Base-by-base conservation (phyloP, 306 rosid species). In the Pyrus betulifolia region DNA sequence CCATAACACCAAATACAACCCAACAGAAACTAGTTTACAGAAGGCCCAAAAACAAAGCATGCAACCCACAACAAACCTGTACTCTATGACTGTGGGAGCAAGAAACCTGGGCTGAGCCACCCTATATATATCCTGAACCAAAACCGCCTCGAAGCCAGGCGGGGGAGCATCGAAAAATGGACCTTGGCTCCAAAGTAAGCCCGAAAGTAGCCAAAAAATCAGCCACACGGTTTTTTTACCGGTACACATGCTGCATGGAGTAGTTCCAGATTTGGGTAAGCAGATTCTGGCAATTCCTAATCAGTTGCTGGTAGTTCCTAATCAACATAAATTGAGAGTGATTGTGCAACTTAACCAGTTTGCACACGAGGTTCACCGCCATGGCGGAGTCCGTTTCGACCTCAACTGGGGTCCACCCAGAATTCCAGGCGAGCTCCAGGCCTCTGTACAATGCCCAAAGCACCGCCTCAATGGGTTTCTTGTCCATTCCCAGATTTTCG, bases 131-230 rank as follows among this genome's bases (percentile, higher is more conserved):
- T 71, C 65, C 65, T 71, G 33, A 55, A 54, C 33, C 14, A 71
- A 71, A 12, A 54, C 31, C 4, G 75, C 7, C 23, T 55, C 31
- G 35, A 35, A 55, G 3, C 3, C 7, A 71, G 49, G 10, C 0
- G 52, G 75, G 18, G 75, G 75, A 11, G 23, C 51, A 71, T 71
- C 75, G 22, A 54, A 71, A 55, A 71, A 42, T 33, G 45, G 30
- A 54, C 14, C 51, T 35, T 51, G 19, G 22, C 76, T 21, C 66
- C 33, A 71, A 6, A 55, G 33, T 31, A 35, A 11, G 22, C n/a
- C 75, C 31, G 21, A 71, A 71, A 54, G 5, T 35, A 0, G 76
- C 66, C 14, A 71, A 5, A 71, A 13, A 71, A 71, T 71, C 52
- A 71, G 52, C 76, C 9, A 71, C 63, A 71, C 66, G 33, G 33